These are phyloP conservation scores for Penicillium sp. DNA, from an alignment of 2,329 filamentous ascomycete genomes.

Conservation along the genomic window DNA sequence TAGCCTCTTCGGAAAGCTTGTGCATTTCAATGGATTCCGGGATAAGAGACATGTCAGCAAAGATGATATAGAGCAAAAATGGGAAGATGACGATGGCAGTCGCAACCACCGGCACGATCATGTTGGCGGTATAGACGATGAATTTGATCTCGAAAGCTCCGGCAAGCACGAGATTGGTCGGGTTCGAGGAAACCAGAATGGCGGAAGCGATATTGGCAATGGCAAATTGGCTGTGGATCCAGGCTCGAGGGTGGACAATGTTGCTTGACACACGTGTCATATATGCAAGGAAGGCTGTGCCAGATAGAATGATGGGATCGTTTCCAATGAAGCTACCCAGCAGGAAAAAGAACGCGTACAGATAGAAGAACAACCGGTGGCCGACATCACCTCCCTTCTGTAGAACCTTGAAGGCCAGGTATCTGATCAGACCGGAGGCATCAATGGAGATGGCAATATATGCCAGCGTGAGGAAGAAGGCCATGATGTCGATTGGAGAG, in stretches of 20 bases:
- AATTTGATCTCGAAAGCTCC: constrained; percentile 68
- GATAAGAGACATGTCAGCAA: constrained; percentile 59
- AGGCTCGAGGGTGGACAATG: constrained; percentile 64
- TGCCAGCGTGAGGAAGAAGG: constrained; percentile 67
- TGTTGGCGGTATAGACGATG: constrained; percentile 69
- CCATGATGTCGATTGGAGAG: constrained; percentile 66
- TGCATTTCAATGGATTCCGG: constrained; percentile 64
- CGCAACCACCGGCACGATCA: constrained; percentile 66
- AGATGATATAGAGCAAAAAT: constrained; percentile 64
- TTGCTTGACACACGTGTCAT: constrained; percentile 72
- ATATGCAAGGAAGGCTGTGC: constrained; percentile 69
- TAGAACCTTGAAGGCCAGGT: constrained; percentile 64
- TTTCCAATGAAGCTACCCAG: constrained; percentile 67
- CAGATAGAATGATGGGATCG: constrained; percentile 68
- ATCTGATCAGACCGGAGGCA: constrained; percentile 67
- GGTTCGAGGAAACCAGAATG: constrained; percentile 71
- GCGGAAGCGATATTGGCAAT: constrained; percentile 69
- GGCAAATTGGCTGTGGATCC: constrained; percentile 68
- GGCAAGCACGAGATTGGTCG: constrained; percentile 68
- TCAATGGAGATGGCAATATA: constrained; percentile 76
- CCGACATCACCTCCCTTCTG: constrained; percentile 63
- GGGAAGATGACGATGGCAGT: constrained; percentile 65
- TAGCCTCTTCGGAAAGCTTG: constrained; percentile 56
- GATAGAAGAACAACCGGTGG: constrained; percentile 64
- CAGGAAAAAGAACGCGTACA: constrained; percentile 66